Base-by-base conservation (phyloP, 352 stramenopile genomes). In the Blastocystis sp. region DNA sequence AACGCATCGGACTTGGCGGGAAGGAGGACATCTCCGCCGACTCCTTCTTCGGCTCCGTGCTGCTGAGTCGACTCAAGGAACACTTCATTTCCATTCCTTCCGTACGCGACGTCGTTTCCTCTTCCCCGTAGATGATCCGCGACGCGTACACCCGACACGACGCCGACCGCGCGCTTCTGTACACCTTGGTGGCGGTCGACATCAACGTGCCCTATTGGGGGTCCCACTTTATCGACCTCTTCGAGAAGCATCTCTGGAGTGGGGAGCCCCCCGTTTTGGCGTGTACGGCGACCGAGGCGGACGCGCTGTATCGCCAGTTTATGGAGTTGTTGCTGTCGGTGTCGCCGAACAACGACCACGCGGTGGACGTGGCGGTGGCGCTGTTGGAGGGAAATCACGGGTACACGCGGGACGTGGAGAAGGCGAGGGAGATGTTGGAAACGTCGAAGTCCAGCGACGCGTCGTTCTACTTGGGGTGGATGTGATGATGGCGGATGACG, bases 221-320 rank as follows among this genome's bases (percentile, higher is more conserved):
- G 37, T 69, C 74, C 6, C 74, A 85, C 45, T 55, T 85, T 33
- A 85, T 85, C n/a, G 74, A 85, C 51, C 9, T 85, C 16, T 85
- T 85, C n/a, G 74, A 85, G 33, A 39, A 67, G 37, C 51, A 39
- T 6, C 35, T 85, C 35, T 67, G 55, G 50, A 66, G 45, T 9
- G 74, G 74, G 6, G 33, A 50, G 19, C 26, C 37, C 24, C 45
- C 74, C 39, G 31, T 37, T 29, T 85, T 67, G 26, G 24, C 70
- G 21, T 59, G 26, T 50, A 19, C 24, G 9, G 29, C 31, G 63
- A 74, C 1, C 1, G 35, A 74, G 3, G 55, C 37, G 26, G 45
- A 85, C 29, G 37, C 29, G 45, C 29, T 67, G 10, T 85, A 85
- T 39, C 74, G 74, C 33, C 50, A 19, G 24, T 55, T 50, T 21